A percentile compares a stretch with the other conserved stretches of the same genome.
phyloP scores from a whole-genome alignment of 805 yeast species.

The Saturnispora gosingensis region DNA sequence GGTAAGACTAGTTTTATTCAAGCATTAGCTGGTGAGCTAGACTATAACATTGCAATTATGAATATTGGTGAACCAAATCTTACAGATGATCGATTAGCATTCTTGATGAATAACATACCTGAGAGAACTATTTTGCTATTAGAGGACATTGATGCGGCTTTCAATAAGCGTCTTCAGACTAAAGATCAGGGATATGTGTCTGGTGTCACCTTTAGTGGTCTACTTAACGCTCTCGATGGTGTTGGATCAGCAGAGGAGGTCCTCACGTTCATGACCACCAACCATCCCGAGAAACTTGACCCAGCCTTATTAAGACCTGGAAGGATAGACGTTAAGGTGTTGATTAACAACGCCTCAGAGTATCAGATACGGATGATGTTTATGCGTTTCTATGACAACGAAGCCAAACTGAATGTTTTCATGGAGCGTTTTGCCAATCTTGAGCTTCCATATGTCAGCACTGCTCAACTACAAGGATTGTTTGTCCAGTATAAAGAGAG shows the following conservation, averaged over 20 bases:
- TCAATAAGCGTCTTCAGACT: constrained; percentile 68
- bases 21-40: constrained; percentile 93
- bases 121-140: constrained; percentile 73
- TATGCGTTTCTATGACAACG: constrained; percentile 69
- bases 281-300: constrained; percentile 89
- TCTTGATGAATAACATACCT: constrained; percentile 93
- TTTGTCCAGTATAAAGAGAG: constrained; percentile 86
- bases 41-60: constrained; percentile 88
- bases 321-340: constrained; percentile 75
- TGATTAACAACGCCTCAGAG: constrained; percentile 79
- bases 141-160: constrained; percentile 96
- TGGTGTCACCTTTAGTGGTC: constrained; percentile 92
- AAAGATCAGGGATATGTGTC: constrained; percentile 70
- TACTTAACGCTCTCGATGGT: constrained; percentile 90
- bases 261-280: constrained; percentile 95
- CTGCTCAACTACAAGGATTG: constrained; percentile 92
- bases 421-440: constrained; percentile 37
- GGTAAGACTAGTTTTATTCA: constrained; percentile 96
- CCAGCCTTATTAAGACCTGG: constrained; percentile 95
- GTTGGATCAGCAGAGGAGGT: constrained; percentile 97
- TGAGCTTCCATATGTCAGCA: constrained; percentile 53
- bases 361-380: constrained; percentile 80
- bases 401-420: constrained; percentile 45
- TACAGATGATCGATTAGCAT: constrained; percentile 91
- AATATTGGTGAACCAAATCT: constrained; percentile 84